Evolutionary conservation across 2,329 filamentous ascomycete species (phyloP).

Genomic region (Xylaria sp.): DNA sequence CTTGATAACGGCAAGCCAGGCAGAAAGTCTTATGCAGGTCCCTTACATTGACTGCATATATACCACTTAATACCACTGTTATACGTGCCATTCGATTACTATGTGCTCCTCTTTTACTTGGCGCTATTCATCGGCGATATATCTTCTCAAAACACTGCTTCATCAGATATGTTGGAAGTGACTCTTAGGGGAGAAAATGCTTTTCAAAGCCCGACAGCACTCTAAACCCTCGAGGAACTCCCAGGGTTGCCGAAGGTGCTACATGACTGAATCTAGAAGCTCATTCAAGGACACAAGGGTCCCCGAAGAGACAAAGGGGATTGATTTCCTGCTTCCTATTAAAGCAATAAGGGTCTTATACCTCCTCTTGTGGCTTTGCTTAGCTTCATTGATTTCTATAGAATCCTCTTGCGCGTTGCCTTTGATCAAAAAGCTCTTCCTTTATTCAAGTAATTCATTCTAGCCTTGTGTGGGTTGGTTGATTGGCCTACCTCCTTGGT

Average conservation of each 20-base stretch:
- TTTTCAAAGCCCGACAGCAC: neutral
- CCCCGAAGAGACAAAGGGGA: neutral
- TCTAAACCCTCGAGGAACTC: neutral
- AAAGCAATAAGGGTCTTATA: neutral
- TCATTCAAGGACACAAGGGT: neutral
- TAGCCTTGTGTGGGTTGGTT: neutral
- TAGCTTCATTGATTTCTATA: neutral
- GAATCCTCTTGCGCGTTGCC: neutral
- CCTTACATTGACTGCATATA: slow-evolving; percentile 3
- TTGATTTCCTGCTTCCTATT: neutral
- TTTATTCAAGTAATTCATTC: neutral
- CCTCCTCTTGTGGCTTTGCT: neutral
- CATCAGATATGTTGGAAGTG: neutral
- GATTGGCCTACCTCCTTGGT: neutral
- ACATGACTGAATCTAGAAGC: neutral
- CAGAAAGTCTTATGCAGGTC: neutral
- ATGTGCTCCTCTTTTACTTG: neutral
- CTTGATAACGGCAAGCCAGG: neutral
- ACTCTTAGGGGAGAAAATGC: neutral
- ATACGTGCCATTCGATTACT: neutral
- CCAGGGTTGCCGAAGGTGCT: neutral
- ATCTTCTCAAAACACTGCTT: neutral
- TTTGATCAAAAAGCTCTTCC: neutral
- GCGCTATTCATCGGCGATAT: neutral
- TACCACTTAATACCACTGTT: neutral